Percentiles rank a stretch among this genome's conserved stretches.
These are phyloP conservation scores for Rhododendron simsii DNA, from an alignment of 148 eudicot genomes.

Conservation along the genomic window DNA sequence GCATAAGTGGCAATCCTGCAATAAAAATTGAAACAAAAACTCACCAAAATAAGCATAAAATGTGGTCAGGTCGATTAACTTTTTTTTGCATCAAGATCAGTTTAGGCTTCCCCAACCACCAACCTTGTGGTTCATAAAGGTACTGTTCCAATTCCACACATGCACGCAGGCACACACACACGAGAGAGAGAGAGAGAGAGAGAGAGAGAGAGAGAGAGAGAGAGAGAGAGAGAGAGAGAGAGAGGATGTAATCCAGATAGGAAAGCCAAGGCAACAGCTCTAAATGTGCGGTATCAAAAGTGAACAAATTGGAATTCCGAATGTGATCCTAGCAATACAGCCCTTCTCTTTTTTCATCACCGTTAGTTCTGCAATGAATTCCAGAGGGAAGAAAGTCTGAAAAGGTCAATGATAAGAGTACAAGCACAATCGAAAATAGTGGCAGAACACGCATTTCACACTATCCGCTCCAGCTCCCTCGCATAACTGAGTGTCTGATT, in stretches of 20 bases:
- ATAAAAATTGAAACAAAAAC: background rate
- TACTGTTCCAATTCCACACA: background rate
- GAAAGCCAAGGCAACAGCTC: background rate
- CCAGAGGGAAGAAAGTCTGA: background rate
- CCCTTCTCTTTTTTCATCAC: background rate
- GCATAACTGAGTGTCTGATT: slow-evolving; percentile 95
- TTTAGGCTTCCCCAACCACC: background rate
- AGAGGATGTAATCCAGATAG: background rate
- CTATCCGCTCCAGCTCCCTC: slow-evolving; percentile 89
- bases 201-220: background rate
- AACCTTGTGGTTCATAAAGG: background rate
- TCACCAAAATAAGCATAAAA: background rate
- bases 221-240: slow-evolving; percentile 1
- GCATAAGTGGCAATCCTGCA: background rate
- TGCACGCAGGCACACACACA: background rate
- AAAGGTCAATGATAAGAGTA: background rate
- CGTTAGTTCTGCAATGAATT: background rate
- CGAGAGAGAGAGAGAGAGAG: background rate
- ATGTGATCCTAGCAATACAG: background rate
- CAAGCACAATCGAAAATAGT: background rate
- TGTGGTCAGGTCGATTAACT: background rate
- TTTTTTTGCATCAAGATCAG: background rate
- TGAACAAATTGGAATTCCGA: background rate
- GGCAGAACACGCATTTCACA: slow-evolving; percentile 26
- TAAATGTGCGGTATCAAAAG: background rate